Evolutionary conservation across 768 basidiomycete species (phyloP), one percentile per base, ranked within the genome.

Genomic region (Trametes cubensis): DNA sequence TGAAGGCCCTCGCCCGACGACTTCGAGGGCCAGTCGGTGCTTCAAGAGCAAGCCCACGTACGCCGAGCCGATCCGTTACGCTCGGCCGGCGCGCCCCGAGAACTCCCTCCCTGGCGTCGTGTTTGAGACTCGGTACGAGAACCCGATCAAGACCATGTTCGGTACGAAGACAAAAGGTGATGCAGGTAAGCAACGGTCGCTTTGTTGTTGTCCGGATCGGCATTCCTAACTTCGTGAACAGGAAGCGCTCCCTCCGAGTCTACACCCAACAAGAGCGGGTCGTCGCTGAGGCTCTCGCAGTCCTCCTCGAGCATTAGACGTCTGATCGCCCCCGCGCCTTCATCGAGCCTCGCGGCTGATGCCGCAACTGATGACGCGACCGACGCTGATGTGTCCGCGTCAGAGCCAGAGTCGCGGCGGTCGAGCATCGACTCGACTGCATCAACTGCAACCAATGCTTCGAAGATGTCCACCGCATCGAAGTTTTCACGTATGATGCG

Each of bases 51-150:
- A 34, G 49, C 26, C 11, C 40, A 5, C 10, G 14, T 2, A 17
- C 7, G 47, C 23, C 8, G 58, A 52, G 44, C 61, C 55, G 10
- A n/a, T 50, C 2, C 61, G 61, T 20, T 47, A 50, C 13, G 55
- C 61, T 0, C 61, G 61, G 6, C 61, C 61, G 10, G 61, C 61
- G 13, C 41, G 61, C 26, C 61, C 55, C 14, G 61, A 62, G 55
- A 56, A 62, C 50, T 52, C 49, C 20, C 28, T 62, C 2, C 34
- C 61, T 1, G 34, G 23, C 17, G 55, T 45, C 23, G 15, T 57
- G 0, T 53, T 57, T 11, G 55, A 52, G 42, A 45, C 28, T 28
- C 55, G 61, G 17, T 62, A 52, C 49, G 61, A 62, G 49, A 52
- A 44, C 25, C 61, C 61, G 21, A 20, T 62, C 42, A 62, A 62